Base-by-base conservation (phyloP, 2,329 filamentous ascomycete genomes). In the Ophiosphaerella herpotricha region DNA sequence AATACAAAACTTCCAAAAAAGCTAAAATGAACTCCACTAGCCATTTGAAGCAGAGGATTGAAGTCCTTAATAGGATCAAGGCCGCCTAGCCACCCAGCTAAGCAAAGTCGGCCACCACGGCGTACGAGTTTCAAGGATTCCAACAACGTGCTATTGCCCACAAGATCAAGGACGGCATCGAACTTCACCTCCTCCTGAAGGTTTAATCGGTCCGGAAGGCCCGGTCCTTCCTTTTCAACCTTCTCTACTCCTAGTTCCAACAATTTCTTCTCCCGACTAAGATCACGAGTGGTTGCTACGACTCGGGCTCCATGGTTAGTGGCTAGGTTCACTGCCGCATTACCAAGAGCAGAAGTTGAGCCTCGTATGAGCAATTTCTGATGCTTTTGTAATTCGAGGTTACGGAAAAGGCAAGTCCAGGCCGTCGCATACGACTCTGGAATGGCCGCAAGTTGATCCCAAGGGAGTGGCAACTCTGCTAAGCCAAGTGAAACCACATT, bases 381-480 rank as follows among this genome's bases (percentile, higher is more conserved):
- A 0, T 71, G 74, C 9, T 67, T 60, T 39, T 70, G 46, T 16
- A 80, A 43, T 37, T 68, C 60, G 39, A 81, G 57, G 4, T 68
- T 61, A 39, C 62, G 67, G n/a, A 74, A 72, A 33, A 81, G 50
- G 6, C 70, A 69, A 1, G 78, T 78, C 60, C 74, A 80, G 1
- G 78, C 75, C 2, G 78, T 81, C 64, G 80, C 78, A 50, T 81
- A 50, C 78, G 81, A 81, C 62, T 80, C 78, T 2, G 78, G 78
- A 44, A 79, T 63, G 1, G 78, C 77, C 5, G 77, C 79, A 1
- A 82, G 53, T 2, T 71, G 61, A 24, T 73, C 68, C 77, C 78
- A 80, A 0, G 63, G 57, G 5, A 79, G 36, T 12, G 26, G 18
- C 16, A 29, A 7, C 5, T 21, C 42, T 16, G 38, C 18, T 3